Base-by-base conservation (phyloP, 2,329 filamentous ascomycete species). In the Colletotrichum musae region DNA sequence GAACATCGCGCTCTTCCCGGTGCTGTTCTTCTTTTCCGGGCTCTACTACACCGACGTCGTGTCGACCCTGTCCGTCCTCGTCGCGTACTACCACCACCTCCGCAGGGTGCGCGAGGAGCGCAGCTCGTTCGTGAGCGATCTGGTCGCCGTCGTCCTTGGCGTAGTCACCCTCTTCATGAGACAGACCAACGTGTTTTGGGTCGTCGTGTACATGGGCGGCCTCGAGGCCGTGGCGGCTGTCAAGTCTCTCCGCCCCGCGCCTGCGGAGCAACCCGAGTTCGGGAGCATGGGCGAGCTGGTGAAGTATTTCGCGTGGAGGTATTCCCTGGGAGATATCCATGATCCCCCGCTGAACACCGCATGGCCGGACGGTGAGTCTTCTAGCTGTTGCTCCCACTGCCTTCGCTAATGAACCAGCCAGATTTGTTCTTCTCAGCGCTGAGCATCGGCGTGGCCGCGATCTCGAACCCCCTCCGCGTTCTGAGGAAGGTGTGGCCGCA, bases 141-240 rank as follows among this genome's bases (percentile, higher is more conserved):
- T 90, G 0, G 70, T 73, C 12, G 83, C 84, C 0, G 70, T 93
- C 0, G 1, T 85, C 0, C 78, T 92, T 6, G 94, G 94, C 0
- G 72, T 94, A 0, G 71, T 88, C 1, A 86, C 94, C 1, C 84
- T 99, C 21, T 82, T 88, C 2, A 96, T 97, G 84, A 87, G 96
- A 26, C 96, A 99, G 80, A 99, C 96, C 0, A 99, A 99, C 75
- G 92, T 98, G 64, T 97, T 99, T 78, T 99, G 96, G 96, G 91
- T 95, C 0, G 92, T 93, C 1, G 84, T 95, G 0, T 94, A 93
- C 75, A 88, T 94, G 74, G 92, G 92, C 21, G 91, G 87, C 6
- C 70, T 89, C 50, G 87, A 91, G 77, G 81, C 82, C 51, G 79
- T 89, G 2, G 84, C 87, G 73, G 84, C 81, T 18, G 80, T 88